Evolutionary conservation across 2,329 filamentous ascomycete genomes (phyloP).

Genomic region (Penicillium sp.): DNA sequence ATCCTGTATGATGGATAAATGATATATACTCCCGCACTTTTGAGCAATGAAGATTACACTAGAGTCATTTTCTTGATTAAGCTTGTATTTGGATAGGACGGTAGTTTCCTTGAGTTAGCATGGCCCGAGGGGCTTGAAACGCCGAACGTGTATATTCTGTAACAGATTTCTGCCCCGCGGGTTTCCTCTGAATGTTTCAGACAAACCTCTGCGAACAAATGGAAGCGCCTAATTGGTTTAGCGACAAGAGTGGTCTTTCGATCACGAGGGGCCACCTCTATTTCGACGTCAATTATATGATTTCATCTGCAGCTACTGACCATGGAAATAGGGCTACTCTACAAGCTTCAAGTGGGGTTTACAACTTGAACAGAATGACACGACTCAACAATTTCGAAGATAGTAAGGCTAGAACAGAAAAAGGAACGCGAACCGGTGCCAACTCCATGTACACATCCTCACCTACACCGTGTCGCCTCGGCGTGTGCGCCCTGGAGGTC

Average conservation of each 20-base stretch:
- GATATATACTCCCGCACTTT: conserved; percentile 16
- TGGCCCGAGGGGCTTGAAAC: too few relatives aligned
- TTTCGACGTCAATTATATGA: neutral
- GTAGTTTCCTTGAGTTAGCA: neutral
- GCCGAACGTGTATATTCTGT: neutral
- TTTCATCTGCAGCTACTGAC: neutral
- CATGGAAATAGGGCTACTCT: neutral
- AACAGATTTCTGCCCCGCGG: neutral
- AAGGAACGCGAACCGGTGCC: conserved; percentile 18
- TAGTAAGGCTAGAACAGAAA: conserved; percentile 22
- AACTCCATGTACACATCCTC: conserved; percentile 22
- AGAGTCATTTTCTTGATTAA: neutral
- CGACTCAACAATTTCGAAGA: conserved; percentile 17
- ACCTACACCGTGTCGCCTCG: conserved; percentile 12
- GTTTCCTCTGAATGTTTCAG: neutral
- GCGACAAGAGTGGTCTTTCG: neutral
- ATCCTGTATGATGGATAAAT: conserved; percentile 25
- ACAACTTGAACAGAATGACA: neutral
- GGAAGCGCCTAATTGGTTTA: neutral
- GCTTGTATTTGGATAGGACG: neutral
- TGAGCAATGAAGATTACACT: conserved; percentile 9
- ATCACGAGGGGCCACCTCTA: neutral
- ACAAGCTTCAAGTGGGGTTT: neutral
- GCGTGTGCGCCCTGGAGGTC: neutral
- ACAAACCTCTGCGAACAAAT: neutral